Conservation (phyloP, 75 land plant species). For the Adiantum capillusveneris region DNA sequence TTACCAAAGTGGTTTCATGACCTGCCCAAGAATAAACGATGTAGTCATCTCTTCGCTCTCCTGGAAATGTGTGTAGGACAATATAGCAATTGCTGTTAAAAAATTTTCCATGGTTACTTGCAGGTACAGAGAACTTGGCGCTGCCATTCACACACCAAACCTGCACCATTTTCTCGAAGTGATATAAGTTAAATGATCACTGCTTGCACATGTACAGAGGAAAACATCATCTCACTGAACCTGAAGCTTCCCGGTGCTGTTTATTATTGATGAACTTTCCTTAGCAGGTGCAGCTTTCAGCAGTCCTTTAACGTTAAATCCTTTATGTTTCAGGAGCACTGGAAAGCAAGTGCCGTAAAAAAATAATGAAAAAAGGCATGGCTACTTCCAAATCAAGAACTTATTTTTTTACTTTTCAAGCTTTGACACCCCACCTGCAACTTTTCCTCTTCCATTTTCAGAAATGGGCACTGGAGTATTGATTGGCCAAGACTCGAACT, state of each 20-base stretch:
- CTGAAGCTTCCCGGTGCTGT: conserved; percentile 25
- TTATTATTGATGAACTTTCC: conserved; percentile 8
- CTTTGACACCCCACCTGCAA: conserved; percentile 43
- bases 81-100: conserved; percentile 26
- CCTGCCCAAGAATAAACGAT: conserved; percentile 49
- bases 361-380: too few relatives aligned
- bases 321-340: conserved; percentile 54
- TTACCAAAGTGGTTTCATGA: conserved; percentile 24
- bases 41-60: conserved; percentile 29
- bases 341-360: neutral
- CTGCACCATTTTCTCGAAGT: too few relatives aligned
- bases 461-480: conserved; percentile 20
- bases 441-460: conserved; percentile 63
- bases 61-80: conserved; percentile 22
- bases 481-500: conserved; percentile 50
- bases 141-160: conserved; percentile 27
- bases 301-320: conserved; percentile 49
- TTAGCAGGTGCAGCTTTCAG: conserved; percentile 27
- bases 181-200: conserved; percentile 1
- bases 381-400: too few relatives aligned
- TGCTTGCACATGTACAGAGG: too few relatives aligned
- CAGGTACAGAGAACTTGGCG: neutral
- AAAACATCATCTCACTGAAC: neutral
- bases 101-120: conserved; percentile 10
- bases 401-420: too few relatives aligned